Base-by-base conservation (phyloP, 2,329 filamentous ascomycete genomes). In the Apiospora pterosperma region DNA sequence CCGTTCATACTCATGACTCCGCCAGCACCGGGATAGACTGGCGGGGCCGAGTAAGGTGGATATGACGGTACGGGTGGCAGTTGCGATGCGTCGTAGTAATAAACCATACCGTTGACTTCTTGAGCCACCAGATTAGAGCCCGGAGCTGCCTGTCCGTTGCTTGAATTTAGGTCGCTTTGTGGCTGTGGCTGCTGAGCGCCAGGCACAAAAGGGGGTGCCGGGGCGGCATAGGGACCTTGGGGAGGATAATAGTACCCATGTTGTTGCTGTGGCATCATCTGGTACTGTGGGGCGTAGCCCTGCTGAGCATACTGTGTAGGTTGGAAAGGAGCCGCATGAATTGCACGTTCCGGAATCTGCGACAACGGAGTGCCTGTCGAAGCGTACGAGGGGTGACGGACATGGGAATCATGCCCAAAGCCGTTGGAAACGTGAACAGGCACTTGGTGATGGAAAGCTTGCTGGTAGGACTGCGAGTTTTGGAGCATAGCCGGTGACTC, bases 391-490 rank as follows among this genome's bases (percentile, higher is more conserved):
- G 85, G 81, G 69, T 92, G 87, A 31, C 90, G 88, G 23, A 82
- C 80, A 73, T 94, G 91, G 28, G 85, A 77, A 65, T 91, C 80
- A 44, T 88, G 83, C 6, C 81, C 78, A 59, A 86, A 84, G 28
- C 81, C 80, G 66, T 86, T 87, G 42, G 80, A 77, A 48, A 93
- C 85, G 69, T 94, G 90, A 4, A 90, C 79, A 2, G 94, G 95
- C n/a, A 97, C 89, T 77, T 97, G 94, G 72, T 97, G 94, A 70
- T 97, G 93, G 82, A 98, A 97, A 0, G 94, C 92, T 74, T 94
- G 92, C 71, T 95, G 90, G 72, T 91, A 81, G 16, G 75, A 74
- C 42, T 76, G 73, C 44, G 78, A 88, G 71, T 81, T 82, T 62
- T 76, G 77, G 65, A 78, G 75, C 70, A 80, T 84, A 5, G 87